Percentiles rank a stretch among this genome's conserved stretches.
phyloP scores from a whole-genome alignment of 2,329 filamentous ascomycete species.

The Sporothrix variecibatus region DNA sequence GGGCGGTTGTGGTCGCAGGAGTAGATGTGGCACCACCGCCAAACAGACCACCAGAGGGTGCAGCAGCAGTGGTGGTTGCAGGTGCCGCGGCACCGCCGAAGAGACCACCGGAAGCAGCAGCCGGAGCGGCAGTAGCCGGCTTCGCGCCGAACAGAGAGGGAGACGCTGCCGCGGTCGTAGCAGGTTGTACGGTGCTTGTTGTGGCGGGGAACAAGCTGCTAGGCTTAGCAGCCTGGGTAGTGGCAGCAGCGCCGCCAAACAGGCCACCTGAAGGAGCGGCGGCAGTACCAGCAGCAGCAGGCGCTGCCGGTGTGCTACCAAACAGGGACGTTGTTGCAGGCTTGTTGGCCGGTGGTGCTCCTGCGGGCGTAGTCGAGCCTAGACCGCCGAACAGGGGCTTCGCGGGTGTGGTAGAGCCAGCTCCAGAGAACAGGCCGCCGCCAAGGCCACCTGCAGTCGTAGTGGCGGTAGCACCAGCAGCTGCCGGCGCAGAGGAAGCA shows the following conservation, averaged over 20 bases:
- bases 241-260: constrained; percentile 19
- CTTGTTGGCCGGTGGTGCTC: constrained; percentile 51
- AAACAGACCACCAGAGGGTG: constrained; percentile 19
- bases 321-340: constrained; percentile 27
- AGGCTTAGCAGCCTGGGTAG: not conserved
- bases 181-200: constrained; percentile 15
- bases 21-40: constrained; percentile 6
- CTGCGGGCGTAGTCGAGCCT: constrained; percentile 57
- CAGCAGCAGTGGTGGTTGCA: not conserved
- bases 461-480: constrained; percentile 11
- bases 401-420: constrained; percentile 44
- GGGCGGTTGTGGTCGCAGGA: not conserved
- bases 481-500: not conserved
- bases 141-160: constrained; percentile 22
- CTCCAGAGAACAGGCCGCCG: constrained; percentile 22
- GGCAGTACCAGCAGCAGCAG: constrained; percentile 22
- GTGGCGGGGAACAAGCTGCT: constrained; percentile 15
- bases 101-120: not conserved
- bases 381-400: constrained; percentile 51
- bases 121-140: constrained; percentile 14
- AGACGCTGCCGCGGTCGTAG: not conserved
- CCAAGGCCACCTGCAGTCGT: constrained; percentile 6
- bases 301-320: constrained; percentile 21
- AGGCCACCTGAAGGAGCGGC: constrained; percentile 26
- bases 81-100: constrained; percentile 12